Base-by-base conservation (phyloP, 2,329 filamentous ascomycete species). In the Penicillium concentricum region DNA sequence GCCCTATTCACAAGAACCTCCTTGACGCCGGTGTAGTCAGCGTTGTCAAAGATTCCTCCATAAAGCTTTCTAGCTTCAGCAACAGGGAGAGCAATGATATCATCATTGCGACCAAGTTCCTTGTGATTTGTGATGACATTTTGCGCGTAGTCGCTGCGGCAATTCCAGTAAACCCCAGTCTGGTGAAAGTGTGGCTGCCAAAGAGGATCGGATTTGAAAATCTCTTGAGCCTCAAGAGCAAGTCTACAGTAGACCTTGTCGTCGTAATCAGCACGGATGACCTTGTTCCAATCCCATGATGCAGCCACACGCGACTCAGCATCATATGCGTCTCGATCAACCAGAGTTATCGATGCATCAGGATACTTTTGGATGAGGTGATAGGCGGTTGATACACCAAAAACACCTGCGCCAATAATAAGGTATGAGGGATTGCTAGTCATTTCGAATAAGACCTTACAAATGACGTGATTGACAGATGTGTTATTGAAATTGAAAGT, bases 1-100 rank as follows among this genome's bases (percentile, higher is more conserved):
- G 78, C 81, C 58, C 78, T 81, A 74, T 87, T 87, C 43, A 87
- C 72, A 3, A 87, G 58, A 4, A 69, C 83, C 62, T 85, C 81
- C 62, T 81, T 84, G 44, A 82, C 84, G 2, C 78, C 83, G 0
- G 74, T 76, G 63, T 86, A 87, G 54, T 87, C 83, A 2, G 85
- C 84, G 42, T 84, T 79, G 10, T 81, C 77, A 56, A 87, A 87
- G 1, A 87, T 66, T 0, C 85, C 85, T 3, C 77, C 79, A 58
- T 84, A 86, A 54, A 85, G 62, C 64, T 75, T 73, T 44, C 81
- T 79, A 37, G 83, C 82, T 59, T 86, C 81, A 53, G 79, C 79
- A 4, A 82, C 72, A 37, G 82, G 73, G 24, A 83, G 67, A 9
- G 78, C 75, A 20, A 71, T 68, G 37, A 82, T 67, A 54, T 81